Evolutionary conservation across 371 early-diverging fungal genomes (phyloP).

Genomic region (Mucor circinelloides): DNA sequence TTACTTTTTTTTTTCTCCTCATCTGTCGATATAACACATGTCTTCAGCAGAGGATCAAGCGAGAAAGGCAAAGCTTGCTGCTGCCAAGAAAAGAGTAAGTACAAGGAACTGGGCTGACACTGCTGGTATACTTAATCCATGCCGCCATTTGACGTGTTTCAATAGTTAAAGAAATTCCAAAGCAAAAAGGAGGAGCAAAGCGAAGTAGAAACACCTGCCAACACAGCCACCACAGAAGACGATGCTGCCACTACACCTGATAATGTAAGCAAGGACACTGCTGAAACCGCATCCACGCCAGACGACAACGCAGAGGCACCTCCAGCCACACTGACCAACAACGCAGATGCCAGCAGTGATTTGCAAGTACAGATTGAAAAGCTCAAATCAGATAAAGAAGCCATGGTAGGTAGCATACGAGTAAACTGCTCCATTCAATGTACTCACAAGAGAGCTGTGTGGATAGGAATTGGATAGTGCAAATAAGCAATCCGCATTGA

Average conservation of each 20-base stretch:
- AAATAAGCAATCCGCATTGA: background rate
- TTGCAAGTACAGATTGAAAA: background rate
- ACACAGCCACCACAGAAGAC: background rate
- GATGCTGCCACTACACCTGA: background rate
- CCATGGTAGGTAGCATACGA: background rate
- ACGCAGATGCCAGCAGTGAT: background rate
- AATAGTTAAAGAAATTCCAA: slow-evolving; percentile 40
- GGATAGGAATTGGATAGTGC: background rate
- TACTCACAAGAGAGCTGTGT: background rate
- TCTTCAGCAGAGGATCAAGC: slow-evolving; percentile 35
- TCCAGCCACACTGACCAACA: background rate
- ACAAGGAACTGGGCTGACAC: background rate
- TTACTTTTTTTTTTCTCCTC: background rate
- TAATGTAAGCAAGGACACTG: background rate
- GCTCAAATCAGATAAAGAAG: slow-evolving; percentile 8
- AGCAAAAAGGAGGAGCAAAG: slow-evolving; percentile 19
- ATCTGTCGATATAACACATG: slow-evolving; percentile 12
- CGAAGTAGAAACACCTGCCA: background rate
- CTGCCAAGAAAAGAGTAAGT: slow-evolving; percentile 38
- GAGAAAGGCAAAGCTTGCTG: slow-evolving; percentile 39
- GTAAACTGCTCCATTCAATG: background rate
- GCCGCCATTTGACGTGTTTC: background rate
- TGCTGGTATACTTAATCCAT: background rate
- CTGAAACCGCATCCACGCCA: too few species aligned
- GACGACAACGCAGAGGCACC: background rate